Evolutionary conservation across 2,329 filamentous ascomycete genomes (phyloP).

Genomic region (Venturia asperata): DNA sequence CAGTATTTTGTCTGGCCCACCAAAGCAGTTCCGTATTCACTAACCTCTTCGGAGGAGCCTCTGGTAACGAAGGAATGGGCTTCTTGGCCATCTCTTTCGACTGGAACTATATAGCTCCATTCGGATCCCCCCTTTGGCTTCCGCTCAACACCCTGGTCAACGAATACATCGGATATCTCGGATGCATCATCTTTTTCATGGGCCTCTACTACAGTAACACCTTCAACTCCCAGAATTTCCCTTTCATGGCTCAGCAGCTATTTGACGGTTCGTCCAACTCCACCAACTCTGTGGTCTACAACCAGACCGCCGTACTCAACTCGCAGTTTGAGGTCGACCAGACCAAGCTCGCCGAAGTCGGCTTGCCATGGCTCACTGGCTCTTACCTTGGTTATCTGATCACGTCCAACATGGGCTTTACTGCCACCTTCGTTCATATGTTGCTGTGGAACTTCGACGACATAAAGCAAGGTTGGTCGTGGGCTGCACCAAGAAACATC

Average conservation of each 20-base stretch:
- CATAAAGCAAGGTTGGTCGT: conserved; percentile 33
- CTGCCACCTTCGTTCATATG: conserved; percentile 21
- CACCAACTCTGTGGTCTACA: conserved; percentile 20
- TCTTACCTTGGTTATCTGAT: conserved; percentile 20
- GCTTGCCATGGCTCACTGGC: conserved; percentile 20
- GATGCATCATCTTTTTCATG: conserved; percentile 23
- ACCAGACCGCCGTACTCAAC: conserved; percentile 21
- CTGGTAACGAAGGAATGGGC: conserved; percentile 21
- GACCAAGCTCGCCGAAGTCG: conserved; percentile 17
- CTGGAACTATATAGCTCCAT: conserved; percentile 20
- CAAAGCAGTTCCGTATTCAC: conserved; percentile 20
- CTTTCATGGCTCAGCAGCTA: conserved; percentile 21
- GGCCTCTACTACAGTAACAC: conserved; percentile 21
- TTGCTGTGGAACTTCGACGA: conserved; percentile 27
- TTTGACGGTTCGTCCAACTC: conserved; percentile 19
- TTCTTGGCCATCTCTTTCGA: conserved; percentile 20
- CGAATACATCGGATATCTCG: conserved; percentile 20
- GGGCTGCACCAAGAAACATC: conserved; percentile 24
- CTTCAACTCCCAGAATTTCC: conserved; percentile 19
- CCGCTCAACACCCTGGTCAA: conserved; percentile 20
- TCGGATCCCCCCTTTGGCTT: conserved; percentile 16
- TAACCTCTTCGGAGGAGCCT: conserved; percentile 21
- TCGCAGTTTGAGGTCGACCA: conserved; percentile 18
- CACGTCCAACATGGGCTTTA: conserved; percentile 20
- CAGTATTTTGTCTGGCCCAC: conserved; percentile 21